Percentiles rank a stretch among this genome's conserved stretches.
These are phyloP conservation scores for Passalora sequoiae DNA, from an alignment of 2,329 filamentous ascomycete genomes.

Conservation along the genomic window DNA sequence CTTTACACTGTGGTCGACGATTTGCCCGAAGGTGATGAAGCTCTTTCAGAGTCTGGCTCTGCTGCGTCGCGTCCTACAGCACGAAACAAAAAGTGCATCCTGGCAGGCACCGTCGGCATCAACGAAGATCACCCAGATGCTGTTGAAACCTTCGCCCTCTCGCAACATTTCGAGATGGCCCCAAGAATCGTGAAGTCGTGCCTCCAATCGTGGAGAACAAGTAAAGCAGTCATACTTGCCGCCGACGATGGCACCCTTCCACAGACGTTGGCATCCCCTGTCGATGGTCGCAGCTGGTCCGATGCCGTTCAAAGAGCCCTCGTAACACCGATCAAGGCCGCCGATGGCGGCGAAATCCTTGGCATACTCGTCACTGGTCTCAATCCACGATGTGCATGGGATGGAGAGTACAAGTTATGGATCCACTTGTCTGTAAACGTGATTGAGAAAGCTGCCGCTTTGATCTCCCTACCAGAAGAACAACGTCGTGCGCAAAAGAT, in stretches of 20 bases:
- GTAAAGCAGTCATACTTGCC: constrained; percentile 30
- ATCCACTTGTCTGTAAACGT: constrained; percentile 35
- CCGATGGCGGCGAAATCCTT: constrained; percentile 33
- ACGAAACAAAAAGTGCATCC: constrained; percentile 18
- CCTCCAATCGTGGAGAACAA: constrained; percentile 28
- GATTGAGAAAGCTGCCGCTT: constrained; percentile 37
- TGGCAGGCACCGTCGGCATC: constrained; percentile 29
- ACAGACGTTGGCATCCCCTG: constrained; percentile 22
- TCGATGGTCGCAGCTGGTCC: constrained; percentile 34
- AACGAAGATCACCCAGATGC: constrained; percentile 22
- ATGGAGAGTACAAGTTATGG: constrained; percentile 38
- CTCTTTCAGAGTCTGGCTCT: constrained; percentile 7
- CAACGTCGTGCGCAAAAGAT: constrained; percentile 32
- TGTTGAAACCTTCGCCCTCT: constrained; percentile 24
- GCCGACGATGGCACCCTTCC: constrained; percentile 30
- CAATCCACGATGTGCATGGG: constrained; percentile 37
- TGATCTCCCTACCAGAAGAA: constrained; percentile 38
- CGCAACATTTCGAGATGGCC: constrained; percentile 4
- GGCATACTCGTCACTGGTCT: constrained; percentile 39
- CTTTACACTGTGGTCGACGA: constrained; percentile 25
- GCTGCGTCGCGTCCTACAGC: constrained; percentile 7
- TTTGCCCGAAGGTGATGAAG: constrained; percentile 9
- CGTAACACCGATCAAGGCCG: constrained; percentile 36
- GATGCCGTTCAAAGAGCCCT: constrained; percentile 34
- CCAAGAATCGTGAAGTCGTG: constrained; percentile 28